These are phyloP conservation scores for Myriosclerotinia curreyana DNA, from an alignment of 2,329 filamentous ascomycete genomes.

Conservation along the genomic window DNA sequence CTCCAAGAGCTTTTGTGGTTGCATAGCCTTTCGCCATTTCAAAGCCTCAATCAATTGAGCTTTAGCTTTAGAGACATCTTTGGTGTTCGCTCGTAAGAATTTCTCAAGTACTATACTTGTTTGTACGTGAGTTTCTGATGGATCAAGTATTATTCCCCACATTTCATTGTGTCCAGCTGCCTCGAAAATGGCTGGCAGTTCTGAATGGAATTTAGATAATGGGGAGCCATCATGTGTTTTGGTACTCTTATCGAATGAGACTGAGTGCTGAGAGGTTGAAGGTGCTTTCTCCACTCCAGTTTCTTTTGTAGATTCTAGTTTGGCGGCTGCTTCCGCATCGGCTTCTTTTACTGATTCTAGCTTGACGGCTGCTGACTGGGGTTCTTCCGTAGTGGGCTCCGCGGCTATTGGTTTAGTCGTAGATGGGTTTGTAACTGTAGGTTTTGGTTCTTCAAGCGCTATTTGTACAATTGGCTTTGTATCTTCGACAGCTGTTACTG, in stretches of 20 bases:
- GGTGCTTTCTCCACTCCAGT: conserved; percentile 4
- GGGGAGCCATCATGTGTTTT: conserved; percentile 31
- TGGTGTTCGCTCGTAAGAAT: conserved; percentile 86
- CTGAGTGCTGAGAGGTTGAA: conserved; percentile 7
- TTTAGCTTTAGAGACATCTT: conserved; percentile 68
- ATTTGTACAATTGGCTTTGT: conserved; percentile 1
- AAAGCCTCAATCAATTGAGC: conserved; percentile 77
- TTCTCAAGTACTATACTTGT: conserved; percentile 87
- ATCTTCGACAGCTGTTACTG: neutral
- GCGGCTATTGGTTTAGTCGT: neutral
- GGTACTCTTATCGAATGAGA: conserved; percentile 19
- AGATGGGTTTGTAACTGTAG: conserved; percentile 7
- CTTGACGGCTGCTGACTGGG: conserved; percentile 5
- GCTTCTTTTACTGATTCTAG: conserved; percentile 10
- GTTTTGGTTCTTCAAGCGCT: conserved; percentile 3
- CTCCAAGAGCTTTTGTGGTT: conserved; percentile 65
- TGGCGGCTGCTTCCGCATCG: conserved; percentile 14
- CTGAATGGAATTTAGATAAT: conserved; percentile 55
- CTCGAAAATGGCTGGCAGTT: conserved; percentile 56
- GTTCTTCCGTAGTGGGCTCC: neutral
- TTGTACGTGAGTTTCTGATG: conserved; percentile 55
- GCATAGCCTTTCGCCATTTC: conserved; percentile 74
- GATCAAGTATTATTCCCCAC: conserved; percentile 72
- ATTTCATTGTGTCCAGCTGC: conserved; percentile 68
- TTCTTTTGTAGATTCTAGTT: conserved; percentile 15